Base-by-base conservation (phyloP, 352 stramenopile genomes). In the Phytophthora nicotianae region DNA sequence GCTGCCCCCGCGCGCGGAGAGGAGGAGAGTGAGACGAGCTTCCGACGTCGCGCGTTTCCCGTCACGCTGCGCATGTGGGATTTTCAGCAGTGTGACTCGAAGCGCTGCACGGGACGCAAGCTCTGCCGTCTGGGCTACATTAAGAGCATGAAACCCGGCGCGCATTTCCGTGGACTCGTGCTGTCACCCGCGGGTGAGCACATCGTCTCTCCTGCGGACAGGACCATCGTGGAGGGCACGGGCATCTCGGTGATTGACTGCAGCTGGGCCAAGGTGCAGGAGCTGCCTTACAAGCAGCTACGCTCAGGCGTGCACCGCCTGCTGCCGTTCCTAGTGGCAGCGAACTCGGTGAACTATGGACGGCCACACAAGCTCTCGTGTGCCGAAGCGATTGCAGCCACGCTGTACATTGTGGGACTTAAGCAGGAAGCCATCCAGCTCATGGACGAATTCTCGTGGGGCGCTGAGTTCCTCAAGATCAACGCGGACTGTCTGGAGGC, bases 301-400 rank as follows among this genome's bases (percentile, higher is more conserved):
- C 88, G 92, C 42, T 91, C 89, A 14, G 93, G 95, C 21, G 81
- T 97, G 65, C 96, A 99, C 73, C 95, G 98, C 19, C 75, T 99
- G 20, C 78, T 99, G 24, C 98, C 98, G 16, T 99, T 99, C 66
- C 82, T 99, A 20, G 95, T 99, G 23, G 98, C 98, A 0, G 97
- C 97, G 3, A 99, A 99, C 72, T 95, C 93, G 24, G 97, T 99
- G 21, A 99, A 99, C 83, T 99, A 99, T 78, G 98, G 98, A 19
- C 90, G 90, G 43, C 96, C 93, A 4, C 89, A 88, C 83, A 97
- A 99, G 72, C 78, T 99, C 1, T 98, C 90, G 55, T 99, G 96
- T 63, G 98, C 95, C 0, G 98, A 99, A 72, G 97, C 98, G 4
- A 96, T 98, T 47, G 96, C 96, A 0, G 98, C 97, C 23, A 98